Evolutionary conservation across 768 basidiomycete species (phyloP), one percentile per base, ranked within the genome.

Genomic region (Mycena indigotica): DNA sequence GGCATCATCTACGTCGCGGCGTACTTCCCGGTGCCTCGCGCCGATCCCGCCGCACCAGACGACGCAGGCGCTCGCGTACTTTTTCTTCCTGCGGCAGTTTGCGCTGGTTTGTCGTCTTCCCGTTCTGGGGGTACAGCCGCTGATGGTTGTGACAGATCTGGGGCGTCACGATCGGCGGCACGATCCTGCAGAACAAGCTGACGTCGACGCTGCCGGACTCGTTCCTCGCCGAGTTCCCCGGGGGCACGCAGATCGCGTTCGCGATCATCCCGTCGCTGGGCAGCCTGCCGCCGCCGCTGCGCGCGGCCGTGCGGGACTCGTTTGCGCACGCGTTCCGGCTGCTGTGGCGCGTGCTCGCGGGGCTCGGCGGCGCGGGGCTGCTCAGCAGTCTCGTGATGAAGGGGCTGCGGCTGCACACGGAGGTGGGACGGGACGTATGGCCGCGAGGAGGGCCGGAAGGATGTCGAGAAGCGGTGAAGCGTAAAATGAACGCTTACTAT

Each of bases 11-110:
- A 52, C 23, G 53, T 53, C n/a, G 57, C 62, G n/a, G 69, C 61
- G 2, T 73, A 72, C 41, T 80, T 76, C 56, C 73, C 79, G 0
- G 71, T 80, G n/a, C 30, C 72, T 76, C n/a, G 76, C 80, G 0
- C 73, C 79, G 0, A 56, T 79, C 2, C 66, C 72, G 0, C 66
- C 76, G 6, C 55, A 68, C 1, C 65, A 68, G 15, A 76, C 70
- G 52, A 77, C 77, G 10, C 64, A 67, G 4, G 77, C 79, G 0
- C 69, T 80, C 10, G 68, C 75, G 4, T 72, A 75, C 61, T 73
- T 72, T 58, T 64, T 64, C 30, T 74, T 73, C 59, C 56, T 67
- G 21, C 69, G 74, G n/a, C 57, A 65, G 5, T 73, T 72, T 30
- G 66, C 70, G 13, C 55, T 54, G 23, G n/a, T n/a, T n/a, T n/a